A percentile compares a stretch with the other conserved stretches of the same genome.
These are phyloP conservation scores for Solanum hybrid DNA, from an alignment of 305 asterid species.

Conservation along the genomic window DNA sequence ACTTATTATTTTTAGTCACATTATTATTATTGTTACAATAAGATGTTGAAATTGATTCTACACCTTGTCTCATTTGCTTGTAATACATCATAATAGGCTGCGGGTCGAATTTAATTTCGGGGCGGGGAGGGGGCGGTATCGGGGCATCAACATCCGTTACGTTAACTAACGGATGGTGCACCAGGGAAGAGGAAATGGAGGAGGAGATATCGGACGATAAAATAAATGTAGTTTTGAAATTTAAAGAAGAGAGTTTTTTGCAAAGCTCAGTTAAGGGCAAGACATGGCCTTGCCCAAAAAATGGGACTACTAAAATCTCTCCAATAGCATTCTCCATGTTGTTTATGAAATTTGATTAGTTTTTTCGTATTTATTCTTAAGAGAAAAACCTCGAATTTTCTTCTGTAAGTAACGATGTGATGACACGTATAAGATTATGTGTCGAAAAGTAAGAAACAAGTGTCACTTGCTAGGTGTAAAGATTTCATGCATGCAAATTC, in stretches of 20 bases:
- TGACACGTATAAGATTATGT: neutral
- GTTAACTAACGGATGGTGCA: constrained; percentile 15
- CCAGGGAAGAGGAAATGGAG: constrained; percentile 29
- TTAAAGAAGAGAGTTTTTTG: constrained; percentile 33
- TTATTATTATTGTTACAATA: neutral
- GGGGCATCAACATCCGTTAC: constrained; percentile 8
- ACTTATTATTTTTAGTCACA: constrained; percentile 20
- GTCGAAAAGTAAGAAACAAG: neutral
- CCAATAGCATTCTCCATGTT: constrained; percentile 18
- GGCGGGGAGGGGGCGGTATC: neutral
- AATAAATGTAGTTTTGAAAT: constrained; percentile 36
- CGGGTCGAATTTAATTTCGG: neutral
- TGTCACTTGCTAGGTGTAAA: neutral
- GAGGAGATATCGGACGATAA: constrained; percentile 60
- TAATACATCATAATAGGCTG: constrained; percentile 1
- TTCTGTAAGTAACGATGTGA: neutral
- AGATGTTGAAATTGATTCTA: constrained; percentile 23
- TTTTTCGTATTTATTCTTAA: neutral
- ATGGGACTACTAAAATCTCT: constrained; percentile 61
- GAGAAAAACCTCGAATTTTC: neutral
- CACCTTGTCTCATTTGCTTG: constrained; percentile 31
- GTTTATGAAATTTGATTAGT: neutral
- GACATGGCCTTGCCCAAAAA: constrained; percentile 76
- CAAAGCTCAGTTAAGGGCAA: constrained; percentile 61
- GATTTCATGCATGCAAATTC: neutral